Percentiles rank a stretch among this genome's conserved stretches.
Conservation (phyloP, 2,329 filamentous ascomycete genomes). For the Drechslerella coelobrocha region DNA sequence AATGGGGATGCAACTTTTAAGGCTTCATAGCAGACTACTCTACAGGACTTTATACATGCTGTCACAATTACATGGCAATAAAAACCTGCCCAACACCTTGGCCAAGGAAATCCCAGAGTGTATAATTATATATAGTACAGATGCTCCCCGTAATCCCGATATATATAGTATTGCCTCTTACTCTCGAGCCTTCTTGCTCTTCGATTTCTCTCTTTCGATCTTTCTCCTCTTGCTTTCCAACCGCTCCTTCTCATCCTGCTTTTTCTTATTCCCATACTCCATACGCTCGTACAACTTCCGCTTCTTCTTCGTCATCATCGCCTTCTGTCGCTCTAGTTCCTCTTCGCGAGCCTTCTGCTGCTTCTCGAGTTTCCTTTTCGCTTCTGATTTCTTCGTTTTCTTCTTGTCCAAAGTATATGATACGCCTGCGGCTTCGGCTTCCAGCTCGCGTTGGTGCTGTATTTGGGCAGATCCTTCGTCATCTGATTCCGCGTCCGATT, state of each 20-base stretch:
- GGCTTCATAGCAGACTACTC: too few relatives aligned
- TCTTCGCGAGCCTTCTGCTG: conserved; percentile 71
- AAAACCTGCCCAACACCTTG: conserved; percentile 35
- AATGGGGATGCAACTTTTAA: too few relatives aligned
- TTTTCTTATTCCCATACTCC: conserved; percentile 92
- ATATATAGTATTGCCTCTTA: background rate
- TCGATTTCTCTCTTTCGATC: conserved; percentile 68
- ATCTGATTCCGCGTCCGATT: conserved; percentile 62
- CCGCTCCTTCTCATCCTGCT: conserved; percentile 85
- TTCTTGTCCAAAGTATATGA: conserved; percentile 64
- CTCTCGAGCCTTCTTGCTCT: conserved; percentile 18
- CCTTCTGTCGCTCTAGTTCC: conserved; percentile 89
- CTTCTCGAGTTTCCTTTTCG: conserved; percentile 73
- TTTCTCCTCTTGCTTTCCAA: conserved; percentile 88
- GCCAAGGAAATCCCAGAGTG: conserved; percentile 17
- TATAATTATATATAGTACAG: conserved; percentile 47
- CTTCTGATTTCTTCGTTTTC: conserved; percentile 65
- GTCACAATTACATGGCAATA: background rate
- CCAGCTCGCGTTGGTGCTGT: conserved; percentile 85
- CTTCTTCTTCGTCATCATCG: conserved; percentile 99
- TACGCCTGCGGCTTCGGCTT: conserved; percentile 84
- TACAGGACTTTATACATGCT: too few relatives aligned
- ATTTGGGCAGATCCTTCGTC: conserved; percentile 63
- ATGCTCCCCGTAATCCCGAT: conserved; percentile 8
- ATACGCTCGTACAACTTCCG: conserved; percentile 97